Evolutionary conservation across 2,329 filamentous ascomycete species (phyloP).

Genomic region (Falciphora oryzae): DNA sequence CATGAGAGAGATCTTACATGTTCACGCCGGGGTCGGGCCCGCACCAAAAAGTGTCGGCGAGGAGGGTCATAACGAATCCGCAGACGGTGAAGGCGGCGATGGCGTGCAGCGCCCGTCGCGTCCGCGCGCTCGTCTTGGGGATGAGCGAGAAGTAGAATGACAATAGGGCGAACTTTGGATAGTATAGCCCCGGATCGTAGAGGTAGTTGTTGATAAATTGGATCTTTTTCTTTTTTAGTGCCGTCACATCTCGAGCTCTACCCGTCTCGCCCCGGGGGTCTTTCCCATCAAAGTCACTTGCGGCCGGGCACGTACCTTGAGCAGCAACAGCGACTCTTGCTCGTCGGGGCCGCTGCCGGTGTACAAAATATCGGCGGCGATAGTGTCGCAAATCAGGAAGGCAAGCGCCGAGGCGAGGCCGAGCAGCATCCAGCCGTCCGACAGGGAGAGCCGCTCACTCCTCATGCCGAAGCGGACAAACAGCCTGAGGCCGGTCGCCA

Average conservation of each 20-base stretch:
- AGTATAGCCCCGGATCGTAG: constrained; percentile 5
- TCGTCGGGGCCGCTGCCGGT: too few relatives aligned
- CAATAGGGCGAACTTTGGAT: constrained; percentile 3
- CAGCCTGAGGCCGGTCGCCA: background rate
- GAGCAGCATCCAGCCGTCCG: background rate
- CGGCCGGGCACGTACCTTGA: background rate
- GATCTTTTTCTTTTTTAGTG: background rate
- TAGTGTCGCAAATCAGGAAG: background rate
- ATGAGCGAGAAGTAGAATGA: constrained; percentile 5
- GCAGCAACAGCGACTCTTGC: background rate
- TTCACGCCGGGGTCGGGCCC: background rate
- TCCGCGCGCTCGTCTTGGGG: background rate
- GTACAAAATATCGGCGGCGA: background rate
- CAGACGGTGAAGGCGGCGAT: background rate
- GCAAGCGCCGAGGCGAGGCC: background rate
- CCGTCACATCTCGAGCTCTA: too few relatives aligned
- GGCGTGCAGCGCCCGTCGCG: constrained; percentile 1
- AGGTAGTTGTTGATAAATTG: constrained; percentile 2
- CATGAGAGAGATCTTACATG: background rate
- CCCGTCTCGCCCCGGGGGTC: too few relatives aligned
- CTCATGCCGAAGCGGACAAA: constrained; percentile 1
- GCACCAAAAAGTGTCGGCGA: constrained; percentile 3
- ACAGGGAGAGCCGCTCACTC: background rate
- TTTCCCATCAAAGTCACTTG: background rate
- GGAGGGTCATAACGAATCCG: background rate